Evolutionary conservation across 208 protist genomes (phyloP).

Genomic region (Trypanosoma scelopori): DNA sequence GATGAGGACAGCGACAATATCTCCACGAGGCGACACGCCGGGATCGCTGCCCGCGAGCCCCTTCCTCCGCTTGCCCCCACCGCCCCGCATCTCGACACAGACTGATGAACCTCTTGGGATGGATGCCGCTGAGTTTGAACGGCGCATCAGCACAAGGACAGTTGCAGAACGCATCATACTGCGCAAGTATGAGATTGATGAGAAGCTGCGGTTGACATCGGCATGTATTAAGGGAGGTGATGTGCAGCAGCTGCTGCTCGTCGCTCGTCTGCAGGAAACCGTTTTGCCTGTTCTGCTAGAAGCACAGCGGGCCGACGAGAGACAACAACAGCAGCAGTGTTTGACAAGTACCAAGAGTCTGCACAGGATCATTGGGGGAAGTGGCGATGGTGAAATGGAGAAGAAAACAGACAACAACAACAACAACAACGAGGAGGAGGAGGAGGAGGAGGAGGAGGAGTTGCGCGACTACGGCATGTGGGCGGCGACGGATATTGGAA

Average conservation of each 20-base stretch:
- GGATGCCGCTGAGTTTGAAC: slow-evolving; percentile 15
- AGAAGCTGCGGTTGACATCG: neutral
- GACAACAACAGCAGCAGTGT: neutral
- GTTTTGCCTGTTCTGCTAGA: slow-evolving; percentile 2
- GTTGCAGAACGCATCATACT: slow-evolving; percentile 8
- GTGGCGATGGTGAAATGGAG: neutral
- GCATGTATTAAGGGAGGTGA: slow-evolving; percentile 5
- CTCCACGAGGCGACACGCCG: neutral
- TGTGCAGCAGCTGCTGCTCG: neutral
- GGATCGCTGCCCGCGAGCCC: slow-evolving; percentile 1
- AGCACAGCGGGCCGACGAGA: slow-evolving; percentile 13
- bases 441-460: neutral
- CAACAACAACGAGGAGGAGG: neutral
- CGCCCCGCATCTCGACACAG: neutral
- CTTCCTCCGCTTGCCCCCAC: neutral
- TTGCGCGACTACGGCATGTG: slow-evolving; percentile 10
- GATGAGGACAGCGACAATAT: neutral
- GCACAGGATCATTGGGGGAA: neutral
- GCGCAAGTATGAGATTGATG: slow-evolving; percentile 8
- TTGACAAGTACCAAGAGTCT: neutral
- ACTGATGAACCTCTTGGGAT: neutral
- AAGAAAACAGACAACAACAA: neutral
- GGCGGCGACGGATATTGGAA: slow-evolving; percentile 7
- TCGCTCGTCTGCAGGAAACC: slow-evolving; percentile 14
- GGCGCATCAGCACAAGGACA: neutral